These are phyloP conservation scores for Penicillium silybi DNA, from an alignment of 495 filamentous ascomycete species.

Conservation along the genomic window DNA sequence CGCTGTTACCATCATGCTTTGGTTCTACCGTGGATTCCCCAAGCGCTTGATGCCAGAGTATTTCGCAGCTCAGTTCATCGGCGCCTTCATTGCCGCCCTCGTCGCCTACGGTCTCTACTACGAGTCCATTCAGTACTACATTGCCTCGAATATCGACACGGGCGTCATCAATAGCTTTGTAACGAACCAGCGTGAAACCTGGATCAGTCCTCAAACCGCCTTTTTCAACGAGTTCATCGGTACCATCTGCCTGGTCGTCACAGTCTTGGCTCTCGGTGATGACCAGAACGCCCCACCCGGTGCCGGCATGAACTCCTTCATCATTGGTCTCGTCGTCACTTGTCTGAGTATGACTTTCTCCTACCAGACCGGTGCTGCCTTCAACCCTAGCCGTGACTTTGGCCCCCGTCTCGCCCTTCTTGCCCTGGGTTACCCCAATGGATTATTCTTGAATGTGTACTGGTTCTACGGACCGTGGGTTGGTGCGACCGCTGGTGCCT, in stretches of 20 bases:
- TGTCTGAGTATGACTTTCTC: conserved; percentile 41
- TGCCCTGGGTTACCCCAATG: conserved; percentile 38
- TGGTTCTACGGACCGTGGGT: conserved; percentile 53
- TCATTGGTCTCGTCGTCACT: conserved; percentile 44
- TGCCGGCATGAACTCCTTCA: conserved; percentile 48
- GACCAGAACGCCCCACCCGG: conserved; percentile 53
- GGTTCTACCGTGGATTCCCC: conserved; percentile 51
- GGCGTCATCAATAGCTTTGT: conserved; percentile 41
- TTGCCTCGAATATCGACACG: conserved; percentile 23
- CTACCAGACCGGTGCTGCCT: conserved; percentile 45
- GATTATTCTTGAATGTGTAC: conserved; percentile 41
- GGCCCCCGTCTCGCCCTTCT: conserved; percentile 43
- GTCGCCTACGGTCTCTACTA: conserved; percentile 49
- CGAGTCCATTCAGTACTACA: conserved; percentile 41
- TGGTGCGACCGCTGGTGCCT: conserved; percentile 40
- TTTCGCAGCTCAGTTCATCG: conserved; percentile 47
- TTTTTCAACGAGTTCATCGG: conserved; percentile 52
- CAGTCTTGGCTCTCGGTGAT: conserved; percentile 51
- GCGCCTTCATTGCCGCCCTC: conserved; percentile 39
- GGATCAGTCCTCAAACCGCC: conserved; percentile 41
- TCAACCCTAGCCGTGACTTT: conserved; percentile 52
- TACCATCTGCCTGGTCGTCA: conserved; percentile 40
- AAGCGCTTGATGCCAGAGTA: conserved; percentile 44
- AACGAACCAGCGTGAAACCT: conserved; percentile 37
- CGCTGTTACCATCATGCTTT: conserved; percentile 44